Base-by-base conservation (phyloP, 768 basidiomycete genomes). In the Paxillus ammoniavirescens region DNA sequence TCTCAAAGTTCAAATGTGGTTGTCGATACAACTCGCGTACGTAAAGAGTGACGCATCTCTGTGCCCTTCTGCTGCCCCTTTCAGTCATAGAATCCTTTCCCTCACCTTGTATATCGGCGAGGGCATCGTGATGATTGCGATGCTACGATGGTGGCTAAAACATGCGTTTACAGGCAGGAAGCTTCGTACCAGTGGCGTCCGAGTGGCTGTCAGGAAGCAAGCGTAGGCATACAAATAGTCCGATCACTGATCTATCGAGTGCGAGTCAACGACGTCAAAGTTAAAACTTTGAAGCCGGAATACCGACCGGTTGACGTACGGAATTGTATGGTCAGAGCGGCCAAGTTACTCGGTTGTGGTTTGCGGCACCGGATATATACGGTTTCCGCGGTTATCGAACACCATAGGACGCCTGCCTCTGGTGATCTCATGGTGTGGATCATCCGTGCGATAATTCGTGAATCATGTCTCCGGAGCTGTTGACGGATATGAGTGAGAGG, bases 131-230 rank as follows among this genome's bases (percentile, higher is more conserved):
- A 67, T 55, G 50, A 28, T 1, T 45, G 23, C 26, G 28, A 49
- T n/a, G 9, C 21, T 31, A 17, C 44, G 51, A 47, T 58, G 49
- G 52, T 56, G 60, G 58, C 55, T 58, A 6, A 1, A 50, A 58
- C 65, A 68, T 52, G 65, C 63, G 66, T 52, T 58, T 59, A 36
- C 40, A n/a, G 52, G 56, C 51, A 53, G 64, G 63, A 51, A 45
- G 26, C 26, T 30, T 53, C 56, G 26, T 57, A 55, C 14, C 45
- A 44, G 65, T 63, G 61, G 65, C 55, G 57, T 31, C 45, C 38
- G 50, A 52, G 49, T 53, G 26, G 42, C 28, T 45, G 45, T 60
- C 47, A 31, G 42, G n/a, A 38, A 30, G 23, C 28, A 10, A 52
- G 36, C 42, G 48, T 48, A 23, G 13, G 7, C 28, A 49, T 42